Percentiles rank a stretch among this genome's conserved stretches.
Conservation (phyloP, 1,139 yeast species). For the Saccharomyces hybrid region DNA sequence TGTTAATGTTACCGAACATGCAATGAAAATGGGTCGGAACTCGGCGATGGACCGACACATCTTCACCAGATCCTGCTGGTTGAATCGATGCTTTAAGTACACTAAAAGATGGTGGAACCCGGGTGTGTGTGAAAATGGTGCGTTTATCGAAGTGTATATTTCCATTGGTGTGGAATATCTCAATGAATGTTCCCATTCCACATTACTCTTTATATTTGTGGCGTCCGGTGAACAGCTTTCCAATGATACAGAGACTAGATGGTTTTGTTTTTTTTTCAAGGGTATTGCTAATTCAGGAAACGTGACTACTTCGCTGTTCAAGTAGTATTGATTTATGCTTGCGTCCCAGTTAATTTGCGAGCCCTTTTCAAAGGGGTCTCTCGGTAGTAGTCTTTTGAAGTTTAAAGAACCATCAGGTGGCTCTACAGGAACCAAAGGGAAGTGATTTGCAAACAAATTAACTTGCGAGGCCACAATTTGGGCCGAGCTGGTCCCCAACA, state of each 20-base stretch:
- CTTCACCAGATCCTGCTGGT: conserved; percentile 59
- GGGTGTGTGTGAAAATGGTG: conserved; percentile 81
- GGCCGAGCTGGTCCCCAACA: conserved; percentile 23
- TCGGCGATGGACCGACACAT: conserved; percentile 87
- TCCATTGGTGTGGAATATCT: conserved; percentile 64
- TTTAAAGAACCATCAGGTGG: conserved; percentile 10
- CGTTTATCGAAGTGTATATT: conserved; percentile 63
- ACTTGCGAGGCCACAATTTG: conserved; percentile 21
- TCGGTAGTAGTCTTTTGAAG: conserved; percentile 20
- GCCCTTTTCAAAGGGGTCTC: conserved; percentile 11
- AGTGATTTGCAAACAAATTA: conserved; percentile 24
- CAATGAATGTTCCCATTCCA: conserved; percentile 32
- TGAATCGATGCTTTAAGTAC: conserved; percentile 65
- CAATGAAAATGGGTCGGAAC: conserved; percentile 85
- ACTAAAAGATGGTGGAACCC: conserved; percentile 79
- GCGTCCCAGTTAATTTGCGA: conserved; percentile 9
- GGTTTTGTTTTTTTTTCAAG: background rate
- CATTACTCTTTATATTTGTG: conserved; percentile 15
- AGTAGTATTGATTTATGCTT: conserved; percentile 25
- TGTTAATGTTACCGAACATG: conserved; percentile 79
- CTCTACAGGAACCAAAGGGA: conserved; percentile 26
- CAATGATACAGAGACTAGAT: conserved; percentile 22
- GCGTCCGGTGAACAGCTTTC: conserved; percentile 22
- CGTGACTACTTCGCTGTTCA: conserved; percentile 18
- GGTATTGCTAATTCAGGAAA: conserved; percentile 21